These are phyloP conservation scores for Moricandia moricandioides DNA, from an alignment of 345 rosid genomes.

Conservation along the genomic window DNA sequence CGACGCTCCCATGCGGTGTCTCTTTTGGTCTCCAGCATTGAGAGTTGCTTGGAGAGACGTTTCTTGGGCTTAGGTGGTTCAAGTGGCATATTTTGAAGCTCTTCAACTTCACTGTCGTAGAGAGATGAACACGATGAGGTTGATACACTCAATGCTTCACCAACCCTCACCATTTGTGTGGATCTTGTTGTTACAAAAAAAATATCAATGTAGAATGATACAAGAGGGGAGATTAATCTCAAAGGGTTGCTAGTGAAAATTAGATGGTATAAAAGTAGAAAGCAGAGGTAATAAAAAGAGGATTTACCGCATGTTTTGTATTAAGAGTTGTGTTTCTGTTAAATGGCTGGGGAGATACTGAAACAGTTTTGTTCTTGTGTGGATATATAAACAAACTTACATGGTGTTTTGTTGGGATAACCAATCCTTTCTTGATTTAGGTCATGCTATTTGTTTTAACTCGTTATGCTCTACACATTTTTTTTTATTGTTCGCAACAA, in stretches of 20 bases:
- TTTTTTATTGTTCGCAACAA: neutral
- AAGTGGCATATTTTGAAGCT: slow-evolving; percentile 49
- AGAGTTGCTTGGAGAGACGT: slow-evolving; percentile 70
- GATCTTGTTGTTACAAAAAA: neutral
- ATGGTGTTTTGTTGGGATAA: slow-evolving; percentile 19
- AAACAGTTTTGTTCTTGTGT: neutral
- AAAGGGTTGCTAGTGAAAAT: slow-evolving; percentile 17
- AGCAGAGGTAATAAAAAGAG: neutral
- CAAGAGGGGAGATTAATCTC: neutral
- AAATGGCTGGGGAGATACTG: slow-evolving; percentile 3
- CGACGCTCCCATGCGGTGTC: slow-evolving; percentile 88
- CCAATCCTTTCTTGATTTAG: slow-evolving; percentile 24
- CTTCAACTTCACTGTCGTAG: slow-evolving; percentile 46
- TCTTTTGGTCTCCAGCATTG: slow-evolving; percentile 67
- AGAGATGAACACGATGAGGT: slow-evolving; percentile 37
- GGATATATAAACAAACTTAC: neutral
- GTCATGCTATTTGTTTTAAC: neutral
- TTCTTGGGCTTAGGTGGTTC: slow-evolving; percentile 45
- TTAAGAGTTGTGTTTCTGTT: slow-evolving; percentile 20
- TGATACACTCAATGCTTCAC: slow-evolving; percentile 33
- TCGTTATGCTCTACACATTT: neutral
- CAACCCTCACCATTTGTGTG: slow-evolving; percentile 23
- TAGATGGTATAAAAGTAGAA: slow-evolving; percentile 6
- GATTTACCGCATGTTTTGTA: slow-evolving; percentile 6
- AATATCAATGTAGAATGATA: neutral